Evolutionary conservation across 2,329 filamentous ascomycete genomes (phyloP), one percentile per base, ranked within the genome.

Genomic region (Allantophomopsis cytisporea): DNA sequence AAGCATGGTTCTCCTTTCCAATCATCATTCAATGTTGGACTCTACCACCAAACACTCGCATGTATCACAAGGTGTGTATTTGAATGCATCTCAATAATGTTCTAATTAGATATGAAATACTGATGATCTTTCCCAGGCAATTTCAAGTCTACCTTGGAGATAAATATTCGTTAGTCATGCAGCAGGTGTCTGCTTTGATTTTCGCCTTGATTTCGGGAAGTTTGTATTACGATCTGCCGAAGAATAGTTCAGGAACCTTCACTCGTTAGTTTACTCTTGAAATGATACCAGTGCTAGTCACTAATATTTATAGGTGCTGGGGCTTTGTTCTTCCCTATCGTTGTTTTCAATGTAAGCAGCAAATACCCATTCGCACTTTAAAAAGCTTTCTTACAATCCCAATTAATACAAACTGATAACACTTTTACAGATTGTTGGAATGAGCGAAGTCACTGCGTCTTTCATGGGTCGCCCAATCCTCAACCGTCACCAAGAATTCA

Each of bases 401-500:
- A 32, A 32, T 13, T 32, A 13, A 32, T 20, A 7, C 18, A 4
- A 4, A 20, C 18, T 20, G 18, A 32, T 32, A n/a, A 31, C n/a
- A 13, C 8, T 32, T 4, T 13, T 32, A 13, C 31, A 32, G 31
- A 13, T 81, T 8, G 50, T 78, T 2, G 65, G 73, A 15, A 72
- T 80, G 63, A 66, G 72, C 1, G 77, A 83, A 50, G 76, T 81
- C 2, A 75, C 66, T 0, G 65, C 69, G 20, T 72, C 71, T 0
- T 80, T 73, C 46, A 60, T 54, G 10, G 72, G 72, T 10, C 65
- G 76, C 0, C 69, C 76, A 0, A 80, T 84, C 41, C 56, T 83
- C 31, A 58, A 80, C 39, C 83, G 83, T 54, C 79, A 83, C 56
- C 81, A 81, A 50, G 74, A 68, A 17, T 83, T 82, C 15, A 23